Evolutionary conservation across 2,329 filamentous ascomycete species (phyloP).

Genomic region (Fusarium ambrosium): DNA sequence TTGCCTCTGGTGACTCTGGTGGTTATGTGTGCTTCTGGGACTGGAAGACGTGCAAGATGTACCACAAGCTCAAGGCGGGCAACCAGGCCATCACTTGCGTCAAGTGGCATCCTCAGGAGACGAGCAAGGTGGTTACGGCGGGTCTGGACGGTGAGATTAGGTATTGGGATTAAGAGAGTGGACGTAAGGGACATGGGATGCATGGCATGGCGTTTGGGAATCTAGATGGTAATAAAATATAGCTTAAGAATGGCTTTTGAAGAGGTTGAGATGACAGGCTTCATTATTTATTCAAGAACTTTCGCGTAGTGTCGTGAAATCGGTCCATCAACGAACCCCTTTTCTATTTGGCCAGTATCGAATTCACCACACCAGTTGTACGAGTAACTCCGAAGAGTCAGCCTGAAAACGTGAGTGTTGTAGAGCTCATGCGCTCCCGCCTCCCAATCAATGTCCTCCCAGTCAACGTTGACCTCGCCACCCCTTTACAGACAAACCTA

Average conservation of each 20-base stretch:
- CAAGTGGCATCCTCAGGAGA: conserved; percentile 98
- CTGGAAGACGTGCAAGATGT: conserved; percentile 99
- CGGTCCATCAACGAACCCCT: conserved; percentile 25
- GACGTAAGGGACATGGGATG: conserved; percentile 17
- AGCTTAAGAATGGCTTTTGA: conserved; percentile 4
- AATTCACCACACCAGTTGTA: too few species aligned
- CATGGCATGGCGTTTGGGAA: conserved; percentile 46
- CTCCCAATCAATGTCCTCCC: conserved; percentile 59
- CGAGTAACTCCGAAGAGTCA: background rate
- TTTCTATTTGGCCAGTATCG: background rate
- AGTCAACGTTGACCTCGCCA: conserved; percentile 60
- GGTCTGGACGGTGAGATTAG: conserved; percentile 90
- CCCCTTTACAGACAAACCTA: conserved; percentile 59
- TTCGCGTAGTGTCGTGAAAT: conserved; percentile 17
- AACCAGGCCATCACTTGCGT: conserved; percentile 87
- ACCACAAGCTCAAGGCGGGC: conserved; percentile 91
- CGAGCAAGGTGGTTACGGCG: conserved; percentile 91
- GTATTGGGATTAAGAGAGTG: conserved; percentile 83
- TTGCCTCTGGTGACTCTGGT: conserved; percentile 87
- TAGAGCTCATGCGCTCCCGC: conserved; percentile 37
- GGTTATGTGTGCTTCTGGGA: conserved; percentile 98
- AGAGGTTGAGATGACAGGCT: background rate
- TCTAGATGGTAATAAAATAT: conserved; percentile 24
- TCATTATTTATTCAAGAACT: background rate
- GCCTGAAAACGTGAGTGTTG: background rate